Base-by-base conservation (phyloP, 805 yeast genomes). In the Lipomyces yamadae region DNA sequence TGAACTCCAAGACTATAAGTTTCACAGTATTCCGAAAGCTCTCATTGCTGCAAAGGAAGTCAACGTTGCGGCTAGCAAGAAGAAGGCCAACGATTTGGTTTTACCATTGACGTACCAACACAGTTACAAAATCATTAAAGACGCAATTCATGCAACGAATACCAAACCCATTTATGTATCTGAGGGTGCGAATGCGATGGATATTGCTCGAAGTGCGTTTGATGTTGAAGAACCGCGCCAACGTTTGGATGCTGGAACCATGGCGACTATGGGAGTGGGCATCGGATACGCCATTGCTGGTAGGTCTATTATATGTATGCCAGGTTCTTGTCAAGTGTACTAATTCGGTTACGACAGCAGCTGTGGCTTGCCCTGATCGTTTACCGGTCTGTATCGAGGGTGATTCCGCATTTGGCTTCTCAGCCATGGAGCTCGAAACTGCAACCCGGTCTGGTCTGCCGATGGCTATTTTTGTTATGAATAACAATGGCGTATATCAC, bases 161-260 rank as follows among this genome's bases (percentile, higher is more conserved):
- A 67, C 75, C 6, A 71, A 78, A 11, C 77, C 84, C 0, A 72
- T 86, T 2, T 79, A 82, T 50, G 83, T 88, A 0, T 81, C 87
- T 3, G 92, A 88, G 75, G 92, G 92, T n/a, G 92, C 92, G 0
- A 87, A 88, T 73, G 87, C 92, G 0, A 88, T 88, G 92, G 92
- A 88, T 71, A 80, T 85, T 30, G 87, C 91, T 1, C 79, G 92
- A 58, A 79, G 86, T 10, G 83, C 88, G 0, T 88, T 88, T 74
- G 84, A 86, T 4, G 79, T 87, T 59, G 76, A 78, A 6, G 70
- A 71, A 2, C 88, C 92, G 0, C 81, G 83, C 66, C 83, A 80
- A 29, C 76, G 91, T 50, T 76, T 88, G 30, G 93, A 88, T 72
- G 90, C 91, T 1, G 92, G 92, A 3, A 88, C 92, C 0, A 87